Conservation (phyloP, 164 flowering plant genomes). For the Piper longum region DNA sequence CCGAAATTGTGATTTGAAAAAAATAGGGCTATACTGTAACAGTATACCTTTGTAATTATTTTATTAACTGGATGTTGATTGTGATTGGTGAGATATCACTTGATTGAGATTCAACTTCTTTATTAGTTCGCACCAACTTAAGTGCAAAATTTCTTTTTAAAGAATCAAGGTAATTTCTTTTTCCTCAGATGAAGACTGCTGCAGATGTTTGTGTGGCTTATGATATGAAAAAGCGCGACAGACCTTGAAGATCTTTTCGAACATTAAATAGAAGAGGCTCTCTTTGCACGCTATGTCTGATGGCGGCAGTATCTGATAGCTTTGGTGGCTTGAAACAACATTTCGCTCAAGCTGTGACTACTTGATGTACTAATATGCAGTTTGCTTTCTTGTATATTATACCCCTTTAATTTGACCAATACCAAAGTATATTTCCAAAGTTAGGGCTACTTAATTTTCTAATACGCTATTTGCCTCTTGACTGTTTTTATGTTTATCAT, state of each 20-base stretch:
- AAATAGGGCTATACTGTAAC: not conserved
- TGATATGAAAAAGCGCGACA: too few species aligned
- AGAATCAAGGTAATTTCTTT: not conserved
- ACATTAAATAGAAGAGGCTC: not conserved
- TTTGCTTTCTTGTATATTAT: too few species aligned
- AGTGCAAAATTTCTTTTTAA: not conserved
- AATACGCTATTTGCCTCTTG: too few species aligned
- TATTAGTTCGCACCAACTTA: too few species aligned
- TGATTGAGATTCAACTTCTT: not conserved
- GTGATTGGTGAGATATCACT: not conserved
- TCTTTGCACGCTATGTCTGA: not conserved
- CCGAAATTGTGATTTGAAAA: not conserved
- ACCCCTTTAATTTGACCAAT: too few species aligned
- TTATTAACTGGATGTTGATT: not conserved
- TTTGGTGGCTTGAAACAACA: not conserved
- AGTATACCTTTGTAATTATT: not conserved
- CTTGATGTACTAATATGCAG: too few species aligned
- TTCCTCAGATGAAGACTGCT: conserved; percentile 75
- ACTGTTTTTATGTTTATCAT: too few species aligned
- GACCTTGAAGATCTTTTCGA: not conserved
- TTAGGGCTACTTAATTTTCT: too few species aligned
- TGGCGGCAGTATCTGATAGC: not conserved
- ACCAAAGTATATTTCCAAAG: too few species aligned
- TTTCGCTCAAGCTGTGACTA: not conserved
- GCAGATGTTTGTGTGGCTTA: conserved; percentile 18